These are phyloP conservation scores for Lactarius hengduanensis DNA, from an alignment of 768 basidiomycete species.

Conservation along the genomic window DNA sequence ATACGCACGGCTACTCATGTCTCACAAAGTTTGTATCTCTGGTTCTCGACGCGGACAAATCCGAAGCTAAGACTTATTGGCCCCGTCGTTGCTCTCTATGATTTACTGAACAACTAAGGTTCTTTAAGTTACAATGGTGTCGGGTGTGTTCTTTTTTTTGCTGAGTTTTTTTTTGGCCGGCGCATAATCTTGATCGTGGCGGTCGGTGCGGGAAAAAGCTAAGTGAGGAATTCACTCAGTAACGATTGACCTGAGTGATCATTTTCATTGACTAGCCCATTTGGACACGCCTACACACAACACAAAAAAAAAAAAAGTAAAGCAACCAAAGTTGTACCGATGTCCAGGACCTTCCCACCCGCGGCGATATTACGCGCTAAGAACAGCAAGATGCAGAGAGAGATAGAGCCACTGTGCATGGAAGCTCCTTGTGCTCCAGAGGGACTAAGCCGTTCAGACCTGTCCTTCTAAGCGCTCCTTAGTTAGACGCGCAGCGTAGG, in stretches of 20 bases:
- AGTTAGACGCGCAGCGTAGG: constrained; percentile 59
- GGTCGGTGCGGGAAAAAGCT: neutral
- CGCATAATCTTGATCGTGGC: constrained; percentile 18
- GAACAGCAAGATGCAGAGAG: neutral
- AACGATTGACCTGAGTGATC: constrained; percentile 6
- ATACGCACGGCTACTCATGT: constrained; percentile 18
- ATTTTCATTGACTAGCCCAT: constrained; percentile 4
- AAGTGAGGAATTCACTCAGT: constrained; percentile 2
- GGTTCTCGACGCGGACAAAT: constrained; percentile 7
- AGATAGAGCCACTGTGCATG: neutral
- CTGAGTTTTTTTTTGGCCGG: constrained; percentile 3
- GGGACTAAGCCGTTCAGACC: constrained; percentile 10
- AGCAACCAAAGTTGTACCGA: neutral
- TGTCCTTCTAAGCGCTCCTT: constrained; percentile 44
- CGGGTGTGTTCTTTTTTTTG: constrained; percentile 13
- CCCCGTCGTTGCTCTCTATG: constrained; percentile 7
- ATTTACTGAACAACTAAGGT: neutral
- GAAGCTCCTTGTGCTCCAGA: neutral
- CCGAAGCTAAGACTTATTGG: constrained; percentile 10
- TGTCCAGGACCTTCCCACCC: constrained; percentile 7
- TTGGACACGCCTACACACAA: constrained; percentile 4
- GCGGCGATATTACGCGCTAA: constrained; percentile 10
- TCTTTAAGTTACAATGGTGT: neutral
- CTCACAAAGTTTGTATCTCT: constrained; percentile 20
- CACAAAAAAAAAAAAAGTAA: constrained; percentile 1